Evolutionary conservation across 2,329 filamentous ascomycete species (phyloP).

Genomic region (Aureobasidium zeae): DNA sequence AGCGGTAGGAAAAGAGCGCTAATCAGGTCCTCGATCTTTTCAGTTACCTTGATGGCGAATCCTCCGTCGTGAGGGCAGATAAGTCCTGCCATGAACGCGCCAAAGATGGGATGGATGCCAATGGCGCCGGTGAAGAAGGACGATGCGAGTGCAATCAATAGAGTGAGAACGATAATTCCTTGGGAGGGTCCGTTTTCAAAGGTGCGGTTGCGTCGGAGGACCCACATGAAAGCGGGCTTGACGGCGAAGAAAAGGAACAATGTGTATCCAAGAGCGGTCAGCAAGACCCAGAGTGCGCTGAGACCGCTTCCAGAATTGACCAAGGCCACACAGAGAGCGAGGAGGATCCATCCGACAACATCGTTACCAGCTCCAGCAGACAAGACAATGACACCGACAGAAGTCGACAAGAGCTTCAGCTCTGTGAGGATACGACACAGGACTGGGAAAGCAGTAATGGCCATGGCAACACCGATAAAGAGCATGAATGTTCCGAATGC

Average conservation of each 20-base stretch:
- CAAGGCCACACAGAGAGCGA: constrained; percentile 85
- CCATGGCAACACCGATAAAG: constrained; percentile 87
- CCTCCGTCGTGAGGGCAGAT: constrained; percentile 86
- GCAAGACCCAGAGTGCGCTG: constrained; percentile 73
- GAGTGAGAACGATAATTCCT: constrained; percentile 69
- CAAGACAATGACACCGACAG: constrained; percentile 78
- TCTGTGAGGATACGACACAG: constrained; percentile 89
- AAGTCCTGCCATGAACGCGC: constrained; percentile 78
- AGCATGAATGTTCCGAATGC: constrained; percentile 55
- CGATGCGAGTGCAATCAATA: constrained; percentile 68
- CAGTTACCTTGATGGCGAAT: constrained; percentile 82
- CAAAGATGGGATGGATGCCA: constrained; percentile 89
- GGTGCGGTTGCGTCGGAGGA: constrained; percentile 63
- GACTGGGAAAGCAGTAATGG: constrained; percentile 84
- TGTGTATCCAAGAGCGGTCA: constrained; percentile 65
- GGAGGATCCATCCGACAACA: constrained; percentile 80
- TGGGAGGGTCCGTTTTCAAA: constrained; percentile 84
- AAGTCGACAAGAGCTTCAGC: constrained; percentile 71
- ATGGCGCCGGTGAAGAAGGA: constrained; percentile 86
- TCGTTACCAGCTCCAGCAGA: constrained; percentile 91
- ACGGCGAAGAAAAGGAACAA: constrained; percentile 66
- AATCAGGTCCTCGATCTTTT: constrained; percentile 90
- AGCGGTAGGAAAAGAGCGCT: constrained; percentile 75
- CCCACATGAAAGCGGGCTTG: constrained; percentile 64
- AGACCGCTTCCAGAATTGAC: constrained; percentile 80